These are phyloP conservation scores for Xylariaceae sp. DNA, from an alignment of 2,329 filamentous ascomycete species.

Conservation along the genomic window DNA sequence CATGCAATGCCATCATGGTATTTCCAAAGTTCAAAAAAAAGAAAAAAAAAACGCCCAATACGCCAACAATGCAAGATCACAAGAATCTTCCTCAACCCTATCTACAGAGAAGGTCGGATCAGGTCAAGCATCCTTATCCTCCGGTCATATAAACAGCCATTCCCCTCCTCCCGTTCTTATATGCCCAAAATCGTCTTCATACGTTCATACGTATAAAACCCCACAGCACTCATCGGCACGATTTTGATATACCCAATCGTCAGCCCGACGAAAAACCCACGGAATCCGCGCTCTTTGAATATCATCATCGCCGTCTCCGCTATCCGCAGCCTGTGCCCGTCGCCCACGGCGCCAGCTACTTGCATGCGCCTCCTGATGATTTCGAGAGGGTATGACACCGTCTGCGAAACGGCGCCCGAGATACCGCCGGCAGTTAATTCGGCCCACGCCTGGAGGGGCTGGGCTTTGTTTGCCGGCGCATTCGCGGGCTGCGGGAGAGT, in stretches of 20 bases:
- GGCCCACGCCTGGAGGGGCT: conserved; percentile 75
- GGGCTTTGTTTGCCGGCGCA: conserved; percentile 54
- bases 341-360: conserved; percentile 88
- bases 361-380: conserved; percentile 93
- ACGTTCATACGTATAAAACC: conserved; percentile 62
- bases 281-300: conserved; percentile 65
- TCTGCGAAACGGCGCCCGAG: conserved; percentile 85
- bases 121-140: background rate
- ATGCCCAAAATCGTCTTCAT: conserved; percentile 61
- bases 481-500: conserved; percentile 60
- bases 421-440: conserved; percentile 79
- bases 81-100: background rate
- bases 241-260: conserved; percentile 95
- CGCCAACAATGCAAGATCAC: conserved; percentile 17
- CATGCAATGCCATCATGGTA: conserved; percentile 15
- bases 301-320: conserved; percentile 73
- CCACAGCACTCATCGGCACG: conserved; percentile 75
- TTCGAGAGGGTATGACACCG: conserved; percentile 87
- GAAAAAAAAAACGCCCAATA: background rate
- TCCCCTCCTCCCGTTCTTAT: conserved; percentile 32
- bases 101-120: background rate
- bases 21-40: background rate
- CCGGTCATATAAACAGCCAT: background rate
- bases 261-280: conserved; percentile 87
- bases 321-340: conserved; percentile 73